These are phyloP conservation scores for Neurospora sp. DNA, from an alignment of 495 filamentous ascomycete species.

Conservation along the genomic window DNA sequence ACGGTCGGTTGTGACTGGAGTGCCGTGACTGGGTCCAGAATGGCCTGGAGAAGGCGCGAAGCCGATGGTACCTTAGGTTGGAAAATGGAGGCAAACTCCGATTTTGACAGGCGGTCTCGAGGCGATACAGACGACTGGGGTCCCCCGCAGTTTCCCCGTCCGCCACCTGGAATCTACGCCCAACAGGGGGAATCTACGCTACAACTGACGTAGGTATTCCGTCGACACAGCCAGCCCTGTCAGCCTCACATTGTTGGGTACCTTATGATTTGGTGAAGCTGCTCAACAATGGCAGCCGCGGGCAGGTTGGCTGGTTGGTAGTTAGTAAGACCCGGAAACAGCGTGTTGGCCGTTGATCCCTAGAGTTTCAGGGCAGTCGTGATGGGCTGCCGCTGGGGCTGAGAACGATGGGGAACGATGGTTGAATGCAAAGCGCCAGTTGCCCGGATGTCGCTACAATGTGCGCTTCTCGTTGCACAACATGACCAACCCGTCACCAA, in stretches of 20 bases:
- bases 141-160: not conserved
- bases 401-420: not conserved
- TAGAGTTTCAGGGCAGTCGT: not conserved
- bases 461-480: not conserved
- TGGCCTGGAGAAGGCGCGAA: not conserved
- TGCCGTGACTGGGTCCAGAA: not conserved
- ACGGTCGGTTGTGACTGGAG: not conserved
- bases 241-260: not conserved
- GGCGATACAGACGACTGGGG: not conserved
- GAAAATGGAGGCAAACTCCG: not conserved
- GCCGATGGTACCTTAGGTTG: not conserved
- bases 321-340: not conserved
- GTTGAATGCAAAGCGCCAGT: not conserved
- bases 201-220: not conserved
- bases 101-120: not conserved
- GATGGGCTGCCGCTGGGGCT: not conserved
- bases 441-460: not conserved
- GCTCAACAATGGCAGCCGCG: not conserved
- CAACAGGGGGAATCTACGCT: not conserved
- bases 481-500: not conserved
- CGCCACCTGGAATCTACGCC: not conserved
- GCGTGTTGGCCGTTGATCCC: not conserved
- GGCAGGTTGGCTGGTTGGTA: not conserved
- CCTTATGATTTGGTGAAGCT: not conserved
- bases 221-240: not conserved